Percentiles rank a stretch among this genome's conserved stretches.
phyloP scores from a whole-genome alignment of 768 basidiomycete genomes.

The Vararia minispora region DNA sequence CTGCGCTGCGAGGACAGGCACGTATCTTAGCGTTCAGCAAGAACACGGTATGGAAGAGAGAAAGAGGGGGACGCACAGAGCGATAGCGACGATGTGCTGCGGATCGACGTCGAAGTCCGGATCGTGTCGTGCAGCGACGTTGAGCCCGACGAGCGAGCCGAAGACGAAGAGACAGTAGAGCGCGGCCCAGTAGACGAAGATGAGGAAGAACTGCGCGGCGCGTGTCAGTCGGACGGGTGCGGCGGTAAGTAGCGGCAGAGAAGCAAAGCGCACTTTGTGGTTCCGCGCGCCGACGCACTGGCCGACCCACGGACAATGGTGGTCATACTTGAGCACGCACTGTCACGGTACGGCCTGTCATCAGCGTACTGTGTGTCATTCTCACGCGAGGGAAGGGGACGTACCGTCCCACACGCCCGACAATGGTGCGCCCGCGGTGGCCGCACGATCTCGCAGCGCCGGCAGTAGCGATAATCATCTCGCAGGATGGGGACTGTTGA shows the following conservation, averaged over 20 bases:
- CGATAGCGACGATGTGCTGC: slow-evolving; percentile 64
- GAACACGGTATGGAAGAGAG: background rate
- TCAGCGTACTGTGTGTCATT: background rate
- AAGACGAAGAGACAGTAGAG: slow-evolving; percentile 56
- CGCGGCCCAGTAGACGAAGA: slow-evolving; percentile 57
- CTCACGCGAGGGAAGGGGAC: slow-evolving; percentile 17
- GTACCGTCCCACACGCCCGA: slow-evolving; percentile 67
- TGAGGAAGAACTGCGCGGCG: slow-evolving; percentile 61
- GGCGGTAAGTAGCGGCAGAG: background rate
- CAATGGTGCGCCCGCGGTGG: slow-evolving; percentile 76
- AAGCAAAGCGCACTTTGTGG: slow-evolving; percentile 49
- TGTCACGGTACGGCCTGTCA: slow-evolving; percentile 22
- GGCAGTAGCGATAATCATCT: slow-evolving; percentile 61
- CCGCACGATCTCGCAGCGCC: slow-evolving; percentile 51
- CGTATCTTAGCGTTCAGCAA: slow-evolving; percentile 2
- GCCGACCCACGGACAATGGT: slow-evolving; percentile 92
- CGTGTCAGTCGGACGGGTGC: background rate
- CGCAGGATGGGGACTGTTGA: slow-evolving; percentile 36
- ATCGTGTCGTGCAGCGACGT: slow-evolving; percentile 23
- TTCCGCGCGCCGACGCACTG: slow-evolving; percentile 91
- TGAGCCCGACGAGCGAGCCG: slow-evolving; percentile 45
- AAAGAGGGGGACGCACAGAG: slow-evolving; percentile 40
- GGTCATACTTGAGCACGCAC: slow-evolving; percentile 79
- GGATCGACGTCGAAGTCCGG: slow-evolving; percentile 35
- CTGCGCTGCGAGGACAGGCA: slow-evolving; percentile 33